Percentiles rank a stretch among this genome's conserved stretches.
Conservation (phyloP, 2,329 filamentous ascomycete genomes). For the Nemania diffusa region DNA sequence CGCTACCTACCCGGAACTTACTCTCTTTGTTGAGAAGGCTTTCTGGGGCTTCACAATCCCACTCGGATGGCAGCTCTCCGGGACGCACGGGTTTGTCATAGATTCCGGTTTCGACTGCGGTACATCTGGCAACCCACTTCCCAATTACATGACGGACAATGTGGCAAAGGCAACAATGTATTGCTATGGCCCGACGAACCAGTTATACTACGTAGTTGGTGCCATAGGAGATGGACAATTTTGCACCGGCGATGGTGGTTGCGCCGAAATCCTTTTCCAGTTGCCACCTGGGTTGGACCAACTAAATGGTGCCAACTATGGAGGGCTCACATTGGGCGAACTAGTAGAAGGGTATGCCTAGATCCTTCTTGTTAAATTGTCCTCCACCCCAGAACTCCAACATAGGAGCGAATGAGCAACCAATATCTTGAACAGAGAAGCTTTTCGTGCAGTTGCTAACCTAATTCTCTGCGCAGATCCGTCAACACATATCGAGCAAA, state of each 20-base stretch:
- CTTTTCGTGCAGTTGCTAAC: conserved; percentile 7
- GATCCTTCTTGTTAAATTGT: conserved; percentile 2
- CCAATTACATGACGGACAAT: conserved; percentile 11
- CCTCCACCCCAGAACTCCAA: conserved; percentile 6
- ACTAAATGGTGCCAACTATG: conserved; percentile 10
- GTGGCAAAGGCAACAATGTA: conserved; percentile 8
- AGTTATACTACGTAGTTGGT: conserved; percentile 15
- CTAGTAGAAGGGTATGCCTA: conserved; percentile 15
- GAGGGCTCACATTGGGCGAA: conserved; percentile 1
- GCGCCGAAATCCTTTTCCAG: conserved; percentile 11
- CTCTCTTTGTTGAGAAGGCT: conserved; percentile 38
- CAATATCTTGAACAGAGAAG: background rate
- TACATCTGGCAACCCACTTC: conserved; percentile 11
- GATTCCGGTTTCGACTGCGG: conserved; percentile 37
- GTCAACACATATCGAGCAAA: conserved; percentile 47
- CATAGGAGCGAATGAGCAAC: background rate
- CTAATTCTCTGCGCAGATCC: conserved; percentile 2
- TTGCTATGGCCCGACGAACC: conserved; percentile 9
- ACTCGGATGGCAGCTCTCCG: conserved; percentile 45
- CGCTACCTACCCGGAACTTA: conserved; percentile 13
- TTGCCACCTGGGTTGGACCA: conserved; percentile 7
- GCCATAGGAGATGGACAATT: conserved; percentile 15
- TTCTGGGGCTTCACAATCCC: conserved; percentile 51
- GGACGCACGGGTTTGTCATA: conserved; percentile 47
- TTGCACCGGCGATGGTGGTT: conserved; percentile 11